Evolutionary conservation across 805 yeast genomes (phyloP), one percentile per base, ranked within the genome.

Genomic region (Torulaspora maleeae): DNA sequence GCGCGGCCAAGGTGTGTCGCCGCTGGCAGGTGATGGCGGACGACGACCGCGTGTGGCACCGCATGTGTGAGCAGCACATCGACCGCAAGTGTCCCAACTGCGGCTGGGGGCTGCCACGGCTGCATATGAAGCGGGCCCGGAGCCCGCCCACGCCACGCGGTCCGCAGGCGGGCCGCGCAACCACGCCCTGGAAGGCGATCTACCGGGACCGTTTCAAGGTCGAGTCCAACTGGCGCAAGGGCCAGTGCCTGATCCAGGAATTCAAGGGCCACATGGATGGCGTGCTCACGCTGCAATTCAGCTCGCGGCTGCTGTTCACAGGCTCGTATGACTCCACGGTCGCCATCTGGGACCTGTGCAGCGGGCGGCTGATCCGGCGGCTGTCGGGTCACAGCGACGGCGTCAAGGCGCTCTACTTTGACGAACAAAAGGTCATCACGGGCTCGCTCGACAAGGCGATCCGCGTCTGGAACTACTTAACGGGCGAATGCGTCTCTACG

Each of bases 31-130:
- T 71, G 45, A 70, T 93, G 47, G 98, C 99, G 1, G 96, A 93
- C 65, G 97, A 91, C 62, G 98, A 93, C 60, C 70, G 95, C 40
- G 97, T 93, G 2, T 93, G 99, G 99, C 93, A 91, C 63, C 90
- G 91, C 54, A 83, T 93, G 89, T 93, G 99, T 62, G 96, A 89
- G 63, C 99, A 93, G 68, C 99, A 93, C 66, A 93, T 93, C 44
- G 99, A 93, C 68, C 76, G 95, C 49, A 93, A 93, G 66, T 93
- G 99, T 69, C 95, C 96, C 32, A 87, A 87, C 60, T 93, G 99
- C 69, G 99, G 99, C 12, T 93, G 99, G 99, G 99, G 99, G 4
- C 73, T 93, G 52, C 99, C 99, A 2, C 70, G 93, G 48, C 78
- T 93, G 79, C 96, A 89, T 59, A 87, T 89, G 80, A 85, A 83